phyloP scores from a whole-genome alignment of 805 yeast species.

The Wickerhamiella dianesei region DNA sequence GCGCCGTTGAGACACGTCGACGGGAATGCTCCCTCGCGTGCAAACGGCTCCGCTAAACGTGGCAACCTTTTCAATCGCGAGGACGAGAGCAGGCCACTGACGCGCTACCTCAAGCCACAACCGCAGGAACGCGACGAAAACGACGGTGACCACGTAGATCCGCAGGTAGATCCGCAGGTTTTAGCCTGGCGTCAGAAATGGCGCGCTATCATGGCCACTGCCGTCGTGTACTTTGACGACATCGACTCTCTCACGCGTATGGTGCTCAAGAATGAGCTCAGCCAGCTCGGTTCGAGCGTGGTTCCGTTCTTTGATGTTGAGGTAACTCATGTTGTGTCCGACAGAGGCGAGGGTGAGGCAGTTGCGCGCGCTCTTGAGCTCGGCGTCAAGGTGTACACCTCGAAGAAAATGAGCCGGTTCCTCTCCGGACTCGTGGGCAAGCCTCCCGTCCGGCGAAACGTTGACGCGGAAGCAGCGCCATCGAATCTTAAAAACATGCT shows the following conservation, averaged over 20 bases:
- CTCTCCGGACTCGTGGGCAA: conserved; percentile 28
- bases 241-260: conserved; percentile 25
- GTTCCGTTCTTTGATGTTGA: conserved; percentile 45
- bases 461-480: conserved; percentile 11
- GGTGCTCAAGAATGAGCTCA: conserved; percentile 19
- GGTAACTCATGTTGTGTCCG: conserved; percentile 67
- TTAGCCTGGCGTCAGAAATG: conserved; percentile 48
- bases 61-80: not conserved
- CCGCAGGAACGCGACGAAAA: not conserved
- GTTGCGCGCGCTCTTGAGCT: conserved; percentile 46
- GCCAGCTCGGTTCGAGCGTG: conserved; percentile 29
- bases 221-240: conserved; percentile 49
- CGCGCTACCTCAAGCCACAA: not conserved
- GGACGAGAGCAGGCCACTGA: not conserved
- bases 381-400: conserved; percentile 74
- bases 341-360: conserved; percentile 42
- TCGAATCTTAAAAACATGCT: conserved; percentile 43
- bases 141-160: conserved; percentile 6
- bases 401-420: conserved; percentile 72
- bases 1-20: conserved; percentile 8
- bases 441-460: conserved; percentile 18
- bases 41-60: not conserved
- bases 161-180: conserved; percentile 2
- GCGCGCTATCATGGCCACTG: conserved; percentile 45
- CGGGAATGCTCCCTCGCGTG: conserved; percentile 1